Percentiles rank a stretch among this genome's conserved stretches.
Conservation (phyloP, 2,329 filamentous ascomycete species). For the Neophaeococcomyces aloes region DNA sequence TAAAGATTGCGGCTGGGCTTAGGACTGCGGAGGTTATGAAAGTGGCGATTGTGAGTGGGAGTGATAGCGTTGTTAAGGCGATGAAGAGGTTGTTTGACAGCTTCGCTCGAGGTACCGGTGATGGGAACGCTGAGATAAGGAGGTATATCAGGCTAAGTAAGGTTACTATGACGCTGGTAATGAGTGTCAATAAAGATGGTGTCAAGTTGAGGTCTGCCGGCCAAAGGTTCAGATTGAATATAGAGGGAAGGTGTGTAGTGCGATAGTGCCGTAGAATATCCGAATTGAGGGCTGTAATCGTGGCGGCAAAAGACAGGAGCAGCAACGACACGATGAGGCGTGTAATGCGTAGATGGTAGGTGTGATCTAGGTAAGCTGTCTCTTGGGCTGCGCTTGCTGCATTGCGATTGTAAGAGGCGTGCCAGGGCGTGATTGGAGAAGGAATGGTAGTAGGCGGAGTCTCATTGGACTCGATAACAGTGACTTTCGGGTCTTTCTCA, state of each 20-base stretch:
- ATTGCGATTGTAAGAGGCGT: constrained; percentile 16
- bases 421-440: constrained; percentile 2
- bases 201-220: constrained; percentile 33
- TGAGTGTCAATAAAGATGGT: constrained; percentile 29
- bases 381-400: constrained; percentile 17
- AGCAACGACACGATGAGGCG: constrained; percentile 28
- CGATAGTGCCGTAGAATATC: constrained; percentile 32
- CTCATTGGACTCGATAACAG: constrained; percentile 5
- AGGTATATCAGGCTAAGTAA: constrained; percentile 23
- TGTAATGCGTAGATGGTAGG: constrained; percentile 24
- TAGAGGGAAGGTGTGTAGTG: constrained; percentile 27
- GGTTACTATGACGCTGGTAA: constrained; percentile 30
- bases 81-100: constrained; percentile 10
- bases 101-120: constrained; percentile 14
- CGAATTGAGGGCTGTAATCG: constrained; percentile 29
- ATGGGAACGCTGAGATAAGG: constrained; percentile 9
- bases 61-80: neutral
- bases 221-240: constrained; percentile 31
- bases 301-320: constrained; percentile 24
- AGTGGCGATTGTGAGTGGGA: neutral
- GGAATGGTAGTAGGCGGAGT: constrained; percentile 12
- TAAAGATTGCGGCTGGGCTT: constrained; percentile 1
- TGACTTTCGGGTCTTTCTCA: constrained; percentile 9
- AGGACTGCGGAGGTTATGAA: neutral
- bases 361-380: constrained; percentile 14